These are phyloP conservation scores for Pythium phragmitis DNA, from an alignment of 352 stramenopile species.

Conservation along the genomic window DNA sequence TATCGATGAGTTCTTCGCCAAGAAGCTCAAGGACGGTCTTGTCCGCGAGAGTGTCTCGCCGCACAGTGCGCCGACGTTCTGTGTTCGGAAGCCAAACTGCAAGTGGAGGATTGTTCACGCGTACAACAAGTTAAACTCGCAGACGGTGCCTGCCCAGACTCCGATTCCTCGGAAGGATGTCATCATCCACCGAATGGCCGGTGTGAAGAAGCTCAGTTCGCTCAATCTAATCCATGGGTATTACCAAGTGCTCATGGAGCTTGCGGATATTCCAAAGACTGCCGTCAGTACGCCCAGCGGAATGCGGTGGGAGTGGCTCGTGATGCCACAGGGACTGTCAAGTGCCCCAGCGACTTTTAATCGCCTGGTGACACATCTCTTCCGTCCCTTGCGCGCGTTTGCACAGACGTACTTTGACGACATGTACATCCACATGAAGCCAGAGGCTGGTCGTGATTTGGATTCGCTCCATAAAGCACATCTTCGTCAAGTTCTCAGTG, in stretches of 20 bases:
- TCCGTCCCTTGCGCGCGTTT: slow-evolving; percentile 23
- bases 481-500: slow-evolving; percentile 26
- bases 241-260: neutral
- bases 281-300: slow-evolving; percentile 22
- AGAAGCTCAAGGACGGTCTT: slow-evolving; percentile 14
- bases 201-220: neutral
- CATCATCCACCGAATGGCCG: slow-evolving; percentile 14
- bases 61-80: slow-evolving; percentile 29
- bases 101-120: slow-evolving; percentile 21
- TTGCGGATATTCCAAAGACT: slow-evolving; percentile 8
- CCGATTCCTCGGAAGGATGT: neutral
- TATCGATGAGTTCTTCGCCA: slow-evolving; percentile 29
- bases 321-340: slow-evolving; percentile 27
- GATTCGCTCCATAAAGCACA: slow-evolving; percentile 17
- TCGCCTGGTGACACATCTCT: slow-evolving; percentile 27
- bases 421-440: slow-evolving; percentile 26
- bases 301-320: slow-evolving; percentile 31
- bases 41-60: slow-evolving; percentile 25
- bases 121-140: neutral
- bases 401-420: slow-evolving; percentile 37
- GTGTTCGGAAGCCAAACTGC: slow-evolving; percentile 26
- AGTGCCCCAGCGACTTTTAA: slow-evolving; percentile 40
- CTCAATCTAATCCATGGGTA: neutral
- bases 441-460: neutral
- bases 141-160: neutral